Evolutionary conservation across 352 stramenopile genomes (phyloP), one percentile per base, ranked within the genome.

Genomic region (Pythium oligandrum): DNA sequence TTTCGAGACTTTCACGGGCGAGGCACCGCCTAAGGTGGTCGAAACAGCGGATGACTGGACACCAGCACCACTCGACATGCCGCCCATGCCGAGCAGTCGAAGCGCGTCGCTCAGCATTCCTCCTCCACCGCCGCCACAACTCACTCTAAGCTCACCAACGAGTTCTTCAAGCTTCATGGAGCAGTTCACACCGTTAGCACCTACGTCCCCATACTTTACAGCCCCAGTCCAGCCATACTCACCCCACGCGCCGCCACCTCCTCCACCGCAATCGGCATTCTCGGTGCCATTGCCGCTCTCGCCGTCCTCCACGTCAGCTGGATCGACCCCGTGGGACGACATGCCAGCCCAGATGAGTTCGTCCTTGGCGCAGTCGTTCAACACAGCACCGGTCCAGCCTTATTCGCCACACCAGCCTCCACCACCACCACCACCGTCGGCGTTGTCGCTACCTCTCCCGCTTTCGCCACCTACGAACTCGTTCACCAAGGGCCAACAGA

Each of bases 1-100:
- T 4, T 88, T 88, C 44, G 68, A 79, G 54, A 77, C 66, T n/a
- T 90, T 88, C 52, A 73, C 85, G 2, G 79, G 76, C 6, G 74
- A 67, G 31, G 50, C 44, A 7, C 40, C 60, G 1, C 40, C 53
- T 7, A 11, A 44, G 3, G 30, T 35, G 8, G 47, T 31, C 9
- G 26, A 31, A 4, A 40, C 12, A 10, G 39, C 52, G n/a, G 32
- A 32, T 4, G 26, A 42, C 4, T n/a, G 37, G 6, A 34, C 50
- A n/a, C 49, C 49, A 33, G 4, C 43, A 9, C 38, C 42, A 4
- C 12, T 53, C 0, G 53, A 53, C 3, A 61, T 66, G 59, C 48
- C 53, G 1, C 10, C 55, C 5, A 31, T 68, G 17, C 55, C 55
- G 4, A 36, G 17, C 17, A 26, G 17, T 26, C 17, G 17, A 26